Evolutionary conservation across 176 grass and related monocot genomes (phyloP), one percentile per base, ranked within the genome.

Genomic region (Oryza nivara): DNA sequence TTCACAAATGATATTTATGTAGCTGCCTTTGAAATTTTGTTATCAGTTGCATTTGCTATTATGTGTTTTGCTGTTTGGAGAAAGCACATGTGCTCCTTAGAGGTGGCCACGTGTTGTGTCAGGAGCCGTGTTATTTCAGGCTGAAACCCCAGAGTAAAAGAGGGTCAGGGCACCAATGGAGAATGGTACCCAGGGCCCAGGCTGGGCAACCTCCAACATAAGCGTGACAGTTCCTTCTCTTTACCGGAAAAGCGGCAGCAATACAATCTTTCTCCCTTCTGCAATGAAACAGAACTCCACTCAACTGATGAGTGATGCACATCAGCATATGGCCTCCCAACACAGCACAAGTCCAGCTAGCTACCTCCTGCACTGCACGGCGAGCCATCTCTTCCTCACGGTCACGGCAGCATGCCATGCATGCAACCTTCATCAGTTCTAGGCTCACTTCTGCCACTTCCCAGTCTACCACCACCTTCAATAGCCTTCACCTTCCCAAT

Each of bases 1-100:
- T 51, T n/a, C 3, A 22, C 78, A 12, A 16, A 89, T 34, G 43
- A 32, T n/a, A 71, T 36, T 30, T 78, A 19, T 79, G 38, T 60
- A 79, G 48, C 74, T 52, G 56, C 11, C 51, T 40, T 64, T 25
- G 41, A 65, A 52, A 70, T 85, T 35, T 58, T 66, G 65, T 17
- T 16, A 17, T 16, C 49, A n/a, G 43, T 30, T 15, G 36, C 68
- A 6, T 82, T 22, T 45, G 80, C 68, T 63, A 46, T 51, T 63
- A 30, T 32, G 22, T 9, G 36, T 30, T 22, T 5, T 0, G 4
- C 16, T 71, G 66, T 54, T 74, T 19, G 32, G 61, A 51, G 14
- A 80, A 75, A 46, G 14, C 45, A 34, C 65, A 15, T 65, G n/a
- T 43, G n/a, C 16, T 25, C 13, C 36, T 7, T 65, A 1, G 7